These are phyloP conservation scores for Penstemon eatonii DNA, from an alignment of 257 asterid species.

Conservation along the genomic window DNA sequence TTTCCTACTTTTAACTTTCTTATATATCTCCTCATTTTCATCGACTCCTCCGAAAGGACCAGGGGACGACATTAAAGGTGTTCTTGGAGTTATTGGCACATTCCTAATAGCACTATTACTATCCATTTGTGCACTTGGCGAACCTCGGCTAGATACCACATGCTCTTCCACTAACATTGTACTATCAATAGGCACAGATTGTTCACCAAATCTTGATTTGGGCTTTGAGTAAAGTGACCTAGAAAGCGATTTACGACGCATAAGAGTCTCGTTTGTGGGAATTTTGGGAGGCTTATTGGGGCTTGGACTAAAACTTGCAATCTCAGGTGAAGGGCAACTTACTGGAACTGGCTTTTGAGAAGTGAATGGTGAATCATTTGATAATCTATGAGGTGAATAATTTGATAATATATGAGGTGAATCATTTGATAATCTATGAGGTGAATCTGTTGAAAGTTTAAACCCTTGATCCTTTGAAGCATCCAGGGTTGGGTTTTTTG, in stretches of 20 bases:
- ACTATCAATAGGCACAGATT: constrained; percentile 43
- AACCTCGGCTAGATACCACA: constrained; percentile 42
- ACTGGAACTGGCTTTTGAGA: constrained; percentile 39
- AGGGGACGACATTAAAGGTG: constrained; percentile 62
- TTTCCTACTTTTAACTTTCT: constrained; percentile 69
- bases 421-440: constrained; percentile 42
- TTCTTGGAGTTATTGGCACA: constrained; percentile 50
- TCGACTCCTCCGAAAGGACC: constrained; percentile 57
- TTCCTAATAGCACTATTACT: constrained; percentile 30
- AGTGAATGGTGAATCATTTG: constrained; percentile 38
- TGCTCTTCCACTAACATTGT: constrained; percentile 37
- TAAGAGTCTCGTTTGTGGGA: constrained; percentile 54
- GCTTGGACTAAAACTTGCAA: constrained; percentile 42
- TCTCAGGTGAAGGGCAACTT: constrained; percentile 61
- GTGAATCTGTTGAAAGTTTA: constrained; percentile 37
- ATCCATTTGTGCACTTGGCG: constrained; percentile 46
- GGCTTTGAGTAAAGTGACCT: constrained; percentile 72
- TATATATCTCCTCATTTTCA: constrained; percentile 74
- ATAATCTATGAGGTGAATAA: constrained; percentile 44
- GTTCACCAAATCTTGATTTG: constrained; percentile 89
- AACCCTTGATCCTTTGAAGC: constrained; percentile 35
- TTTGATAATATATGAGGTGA: too few relatives aligned
- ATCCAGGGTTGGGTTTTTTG: constrained; percentile 31
- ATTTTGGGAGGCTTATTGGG: constrained; percentile 68
- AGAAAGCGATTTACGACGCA: constrained; percentile 55